Evolutionary conservation across 2,329 filamentous ascomycete genomes (phyloP).

Genomic region (Onygenales sp.): DNA sequence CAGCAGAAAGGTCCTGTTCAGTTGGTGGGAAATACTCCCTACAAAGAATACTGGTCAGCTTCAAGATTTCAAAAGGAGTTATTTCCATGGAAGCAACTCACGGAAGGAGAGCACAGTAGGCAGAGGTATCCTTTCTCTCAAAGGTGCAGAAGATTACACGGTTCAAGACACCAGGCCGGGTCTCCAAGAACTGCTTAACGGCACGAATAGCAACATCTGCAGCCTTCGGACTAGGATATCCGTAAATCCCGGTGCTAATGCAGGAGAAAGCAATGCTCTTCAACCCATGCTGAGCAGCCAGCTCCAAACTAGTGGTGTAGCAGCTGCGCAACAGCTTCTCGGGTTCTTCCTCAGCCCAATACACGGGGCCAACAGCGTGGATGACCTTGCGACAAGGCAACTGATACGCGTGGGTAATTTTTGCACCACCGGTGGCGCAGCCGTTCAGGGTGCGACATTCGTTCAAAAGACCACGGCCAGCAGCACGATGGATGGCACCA

Average conservation of each 20-base stretch:
- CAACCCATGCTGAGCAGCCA: conserved; percentile 60
- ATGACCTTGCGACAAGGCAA: conserved; percentile 73
- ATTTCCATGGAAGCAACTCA: conserved; percentile 40
- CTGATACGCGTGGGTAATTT: conserved; percentile 69
- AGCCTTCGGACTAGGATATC: conserved; percentile 68
- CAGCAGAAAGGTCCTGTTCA: conserved; percentile 21
- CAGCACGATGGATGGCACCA: conserved; percentile 75
- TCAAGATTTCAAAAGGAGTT: neutral
- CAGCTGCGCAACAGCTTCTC: conserved; percentile 45
- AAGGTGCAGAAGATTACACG: conserved; percentile 82
- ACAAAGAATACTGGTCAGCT: conserved; percentile 1
- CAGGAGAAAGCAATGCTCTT: conserved; percentile 71
- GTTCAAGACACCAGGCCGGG: conserved; percentile 44
- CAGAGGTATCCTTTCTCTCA: conserved; percentile 62
- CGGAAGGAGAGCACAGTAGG: conserved; percentile 65
- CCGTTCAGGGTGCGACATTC: conserved; percentile 67
- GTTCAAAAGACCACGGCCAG: conserved; percentile 56
- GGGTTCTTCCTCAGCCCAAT: conserved; percentile 35
- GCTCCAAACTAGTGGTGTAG: conserved; percentile 61
- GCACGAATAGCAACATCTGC: conserved; percentile 60
- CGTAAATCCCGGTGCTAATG: conserved; percentile 83
- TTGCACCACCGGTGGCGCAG: conserved; percentile 69
- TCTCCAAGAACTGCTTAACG: conserved; percentile 44
- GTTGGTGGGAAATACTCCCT: conserved; percentile 43
- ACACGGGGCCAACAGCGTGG: conserved; percentile 83